These are phyloP conservation scores for Phialemonium atrogriseum DNA, from an alignment of 2,329 filamentous ascomycete species.

Conservation along the genomic window DNA sequence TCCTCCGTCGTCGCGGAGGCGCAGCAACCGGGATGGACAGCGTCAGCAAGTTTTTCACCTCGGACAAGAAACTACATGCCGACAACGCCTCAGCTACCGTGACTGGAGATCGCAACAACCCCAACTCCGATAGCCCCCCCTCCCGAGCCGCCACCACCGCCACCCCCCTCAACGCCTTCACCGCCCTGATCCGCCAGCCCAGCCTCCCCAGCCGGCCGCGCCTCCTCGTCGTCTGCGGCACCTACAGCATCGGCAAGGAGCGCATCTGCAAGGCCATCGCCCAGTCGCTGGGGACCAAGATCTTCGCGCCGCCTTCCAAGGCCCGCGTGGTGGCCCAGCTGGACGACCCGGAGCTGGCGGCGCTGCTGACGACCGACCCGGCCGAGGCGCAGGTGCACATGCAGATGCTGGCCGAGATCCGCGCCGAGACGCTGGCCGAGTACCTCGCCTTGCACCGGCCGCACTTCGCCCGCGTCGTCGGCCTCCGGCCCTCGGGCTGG, in stretches of 20 bases:
- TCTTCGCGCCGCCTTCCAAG: conserved; percentile 78
- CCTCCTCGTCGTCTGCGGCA: conserved; percentile 86
- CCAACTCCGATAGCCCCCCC: conserved; percentile 1
- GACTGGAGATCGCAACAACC: conserved; percentile 10
- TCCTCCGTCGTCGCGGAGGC: conserved; percentile 24
- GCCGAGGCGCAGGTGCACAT: conserved; percentile 90
- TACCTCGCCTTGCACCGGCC: conserved; percentile 76
- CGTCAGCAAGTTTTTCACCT: conserved; percentile 44
- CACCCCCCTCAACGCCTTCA: conserved; percentile 13
- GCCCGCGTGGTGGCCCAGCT: conserved; percentile 79
- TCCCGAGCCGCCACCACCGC: conserved; percentile 17
- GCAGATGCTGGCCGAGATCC: conserved; percentile 92
- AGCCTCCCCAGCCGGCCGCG: conserved; percentile 41
- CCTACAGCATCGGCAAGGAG: conserved; percentile 97
- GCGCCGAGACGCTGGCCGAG: conserved; percentile 81
- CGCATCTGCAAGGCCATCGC: conserved; percentile 91
- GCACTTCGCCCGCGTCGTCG: conserved; percentile 78
- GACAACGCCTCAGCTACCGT: too few relatives aligned
- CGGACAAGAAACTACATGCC: conserved; percentile 17
- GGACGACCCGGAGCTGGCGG: conserved; percentile 73
- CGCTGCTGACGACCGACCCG: conserved; percentile 71
- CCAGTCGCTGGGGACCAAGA: conserved; percentile 74
- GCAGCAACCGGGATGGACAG: conserved; percentile 25
- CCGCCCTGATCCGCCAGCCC: conserved; percentile 11
- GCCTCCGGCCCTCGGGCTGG: conserved; percentile 91